These are phyloP conservation scores for Apocynum venetum DNA, from an alignment of 257 asterid species.

Conservation along the genomic window DNA sequence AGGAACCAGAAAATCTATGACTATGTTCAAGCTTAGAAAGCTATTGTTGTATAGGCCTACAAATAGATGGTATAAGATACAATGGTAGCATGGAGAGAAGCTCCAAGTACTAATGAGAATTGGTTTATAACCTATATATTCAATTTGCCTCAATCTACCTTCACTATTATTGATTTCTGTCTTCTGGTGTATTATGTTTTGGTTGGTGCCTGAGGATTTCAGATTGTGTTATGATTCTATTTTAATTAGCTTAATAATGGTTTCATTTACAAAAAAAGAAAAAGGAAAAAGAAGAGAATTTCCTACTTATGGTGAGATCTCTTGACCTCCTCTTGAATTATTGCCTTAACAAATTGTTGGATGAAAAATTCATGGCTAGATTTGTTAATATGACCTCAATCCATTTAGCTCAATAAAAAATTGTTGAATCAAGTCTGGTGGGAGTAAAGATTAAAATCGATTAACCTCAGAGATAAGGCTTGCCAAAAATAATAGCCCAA, in stretches of 20 bases:
- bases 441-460: too few species aligned
- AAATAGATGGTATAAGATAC: too few species aligned
- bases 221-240: too few species aligned
- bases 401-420: background rate
- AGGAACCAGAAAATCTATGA: background rate
- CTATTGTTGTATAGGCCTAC: background rate
- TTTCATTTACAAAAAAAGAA: too few species aligned
- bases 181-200: too few species aligned
- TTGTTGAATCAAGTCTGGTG: background rate
- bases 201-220: too few species aligned
- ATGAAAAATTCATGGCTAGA: background rate
- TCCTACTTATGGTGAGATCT: background rate
- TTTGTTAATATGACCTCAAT: background rate
- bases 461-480: background rate
- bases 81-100: background rate
- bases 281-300: too few species aligned
- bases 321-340: background rate
- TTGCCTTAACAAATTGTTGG: background rate
- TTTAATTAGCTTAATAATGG: too few species aligned
- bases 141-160: too few species aligned
- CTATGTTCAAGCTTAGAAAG: background rate
- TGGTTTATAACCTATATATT: background rate
- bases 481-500: background rate
- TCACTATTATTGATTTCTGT: too few species aligned
- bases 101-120: background rate